Evolutionary conservation across 2,329 filamentous ascomycete species (phyloP), one percentile per base, ranked within the genome.

Genomic region (Metarhizium sp.): DNA sequence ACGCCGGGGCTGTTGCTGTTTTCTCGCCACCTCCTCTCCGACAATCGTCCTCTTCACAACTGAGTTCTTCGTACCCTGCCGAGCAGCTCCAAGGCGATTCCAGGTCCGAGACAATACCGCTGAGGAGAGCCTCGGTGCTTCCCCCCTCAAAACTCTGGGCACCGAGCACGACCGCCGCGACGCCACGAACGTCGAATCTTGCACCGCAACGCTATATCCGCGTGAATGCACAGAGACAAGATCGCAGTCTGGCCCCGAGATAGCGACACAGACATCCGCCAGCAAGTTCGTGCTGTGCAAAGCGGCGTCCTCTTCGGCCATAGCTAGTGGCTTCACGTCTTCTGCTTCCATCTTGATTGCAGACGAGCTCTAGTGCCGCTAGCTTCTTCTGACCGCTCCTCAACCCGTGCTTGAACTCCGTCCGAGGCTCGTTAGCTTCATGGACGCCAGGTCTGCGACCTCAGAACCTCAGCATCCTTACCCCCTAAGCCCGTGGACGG

Each of bases 381-480:
- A 54, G 51, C 51, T 54, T 30, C 49, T 20, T 43, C 42, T 20
- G 42, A 42, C 48, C 32, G 30, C 25, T 43, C 14, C 48, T 46
- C 50, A 53, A 30, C 48, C 56, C 43, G 32, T 51, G 29, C 36
- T 47, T 25, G 38, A 6, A 25, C 36, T 6, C 51, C n/a, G 42
- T 51, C 54, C 54, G 58, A 55, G 57, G 61, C 58, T 53, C 55
- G 46, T 50, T 57, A 57, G 66, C 66, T 72, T 70, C 67, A 71
- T 72, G 70, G 70, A 72, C 66, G 61, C 67, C 64, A 65, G 68
- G 64, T 67, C 68, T 57, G 64, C 70, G 58, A 63, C 69, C 60
- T 66, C 69, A 57, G 69, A 72, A 66, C 55, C 67, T 52, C 68
- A 71, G 59, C 68, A 72, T 71, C 61, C 68, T 67, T 72, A 71